These are phyloP conservation scores for Starmerella geochares DNA, from an alignment of 805 yeast genomes.

Conservation along the genomic window DNA sequence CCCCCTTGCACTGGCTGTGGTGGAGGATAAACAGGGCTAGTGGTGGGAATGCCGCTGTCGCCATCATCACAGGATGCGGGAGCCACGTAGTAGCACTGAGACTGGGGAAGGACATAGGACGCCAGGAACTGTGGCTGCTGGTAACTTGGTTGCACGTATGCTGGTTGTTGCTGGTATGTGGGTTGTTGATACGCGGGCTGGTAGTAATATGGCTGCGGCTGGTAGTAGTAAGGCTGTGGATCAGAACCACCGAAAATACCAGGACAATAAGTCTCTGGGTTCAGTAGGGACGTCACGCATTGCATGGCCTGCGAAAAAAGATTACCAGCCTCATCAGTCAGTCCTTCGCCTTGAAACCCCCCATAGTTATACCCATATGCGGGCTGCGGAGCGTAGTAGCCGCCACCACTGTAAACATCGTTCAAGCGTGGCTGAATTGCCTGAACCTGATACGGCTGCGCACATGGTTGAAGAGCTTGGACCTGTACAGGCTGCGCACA, in stretches of 20 bases:
- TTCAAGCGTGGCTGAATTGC: not conserved
- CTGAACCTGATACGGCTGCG: not conserved
- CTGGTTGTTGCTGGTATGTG: not conserved
- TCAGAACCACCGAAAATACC: not conserved
- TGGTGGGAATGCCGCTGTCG: not conserved
- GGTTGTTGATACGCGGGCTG: constrained; percentile 7
- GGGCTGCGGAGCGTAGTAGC: not conserved
- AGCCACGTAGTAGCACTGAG: not conserved
- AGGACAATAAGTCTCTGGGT: constrained; percentile 1
- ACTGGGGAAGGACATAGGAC: not conserved
- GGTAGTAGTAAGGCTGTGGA: not conserved
- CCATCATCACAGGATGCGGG: not conserved
- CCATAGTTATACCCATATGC: not conserved
- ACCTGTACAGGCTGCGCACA: not conserved
- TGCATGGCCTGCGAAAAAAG: not conserved
- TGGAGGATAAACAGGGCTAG: not conserved
- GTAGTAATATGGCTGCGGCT: constrained; percentile 6
- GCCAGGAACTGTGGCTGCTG: constrained; percentile 7
- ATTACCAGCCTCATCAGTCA: not conserved
- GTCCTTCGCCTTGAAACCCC: not conserved
- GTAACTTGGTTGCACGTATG: not conserved
- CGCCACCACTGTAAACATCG: not conserved
- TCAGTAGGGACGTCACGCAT: not conserved
- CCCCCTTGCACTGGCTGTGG: not conserved
- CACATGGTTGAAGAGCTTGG: not conserved